Percentiles rank a stretch among this genome's conserved stretches.
phyloP scores from a whole-genome alignment of 2,329 filamentous ascomycete species.

The Pseudopyrenochaeta lycopersici region DNA sequence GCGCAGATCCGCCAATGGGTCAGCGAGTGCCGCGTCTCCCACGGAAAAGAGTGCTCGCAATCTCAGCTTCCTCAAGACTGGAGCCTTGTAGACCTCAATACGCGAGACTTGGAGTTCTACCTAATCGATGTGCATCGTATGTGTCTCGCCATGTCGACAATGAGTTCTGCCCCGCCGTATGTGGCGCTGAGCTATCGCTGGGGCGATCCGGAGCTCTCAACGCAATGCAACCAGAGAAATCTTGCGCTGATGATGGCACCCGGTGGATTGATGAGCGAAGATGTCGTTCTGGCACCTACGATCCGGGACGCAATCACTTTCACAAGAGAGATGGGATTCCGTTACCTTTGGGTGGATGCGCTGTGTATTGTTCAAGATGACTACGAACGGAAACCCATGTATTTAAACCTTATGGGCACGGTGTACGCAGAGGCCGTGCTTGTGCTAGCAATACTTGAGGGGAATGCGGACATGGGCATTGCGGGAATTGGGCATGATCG shows the following conservation, averaged over 20 bases:
- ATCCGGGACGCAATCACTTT: constrained; percentile 7
- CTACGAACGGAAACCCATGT: constrained; percentile 5
- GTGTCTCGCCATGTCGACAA: constrained; percentile 9
- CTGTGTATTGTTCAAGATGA: constrained; percentile 10
- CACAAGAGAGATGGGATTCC: constrained; percentile 4
- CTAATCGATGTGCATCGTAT: constrained; percentile 12
- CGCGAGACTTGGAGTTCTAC: constrained; percentile 9
- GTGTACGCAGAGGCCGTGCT: constrained; percentile 16
- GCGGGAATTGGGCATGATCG: constrained; percentile 10
- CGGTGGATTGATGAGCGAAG: constrained; percentile 7
- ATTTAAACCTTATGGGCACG: constrained; percentile 15
- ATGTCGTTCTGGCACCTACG: constrained; percentile 8
- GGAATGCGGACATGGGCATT: constrained; percentile 11
- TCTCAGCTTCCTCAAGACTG: constrained; percentile 8
- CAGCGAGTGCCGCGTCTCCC: constrained; percentile 11
- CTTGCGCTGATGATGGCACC: constrained; percentile 5
- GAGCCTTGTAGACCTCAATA: constrained; percentile 1
- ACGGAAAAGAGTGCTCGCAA: constrained; percentile 10
- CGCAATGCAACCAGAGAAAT: constrained; percentile 10
- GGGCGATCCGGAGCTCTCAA: constrained; percentile 12
- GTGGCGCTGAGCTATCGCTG: constrained; percentile 22
- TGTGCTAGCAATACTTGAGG: constrained; percentile 10
- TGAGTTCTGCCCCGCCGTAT: constrained; percentile 12
- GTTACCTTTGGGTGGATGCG: constrained; percentile 11
- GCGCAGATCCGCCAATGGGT: constrained; percentile 11